Evolutionary conservation across 2,329 filamentous ascomycete species (phyloP).

Genomic region (Setomelanomma holmii): DNA sequence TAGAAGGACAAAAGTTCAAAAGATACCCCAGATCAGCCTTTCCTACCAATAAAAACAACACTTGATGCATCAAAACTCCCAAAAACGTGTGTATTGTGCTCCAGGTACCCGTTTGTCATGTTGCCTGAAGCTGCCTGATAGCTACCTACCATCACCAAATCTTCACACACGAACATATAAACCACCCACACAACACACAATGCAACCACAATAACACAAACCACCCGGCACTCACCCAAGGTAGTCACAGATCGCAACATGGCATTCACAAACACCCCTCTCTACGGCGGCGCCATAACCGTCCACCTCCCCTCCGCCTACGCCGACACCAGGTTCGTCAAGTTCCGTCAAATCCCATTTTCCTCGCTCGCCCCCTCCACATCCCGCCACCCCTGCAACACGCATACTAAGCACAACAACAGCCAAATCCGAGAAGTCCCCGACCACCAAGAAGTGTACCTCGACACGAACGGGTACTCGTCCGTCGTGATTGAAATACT

Average conservation of each 20-base stretch:
- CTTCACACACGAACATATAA: conserved; percentile 33
- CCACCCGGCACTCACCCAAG: neutral
- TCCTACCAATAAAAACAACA: conserved; percentile 15
- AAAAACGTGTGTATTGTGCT: conserved; percentile 8
- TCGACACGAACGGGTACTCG: conserved; percentile 82
- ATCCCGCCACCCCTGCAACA: conserved; percentile 1
- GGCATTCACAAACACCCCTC: conserved; percentile 63
- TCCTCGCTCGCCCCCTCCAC: conserved; percentile 9
- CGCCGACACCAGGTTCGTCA: conserved; percentile 75
- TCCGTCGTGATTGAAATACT: conserved; percentile 91
- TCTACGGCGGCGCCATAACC: conserved; percentile 76
- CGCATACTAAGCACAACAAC: conserved; percentile 13
- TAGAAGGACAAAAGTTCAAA: conserved; percentile 36
- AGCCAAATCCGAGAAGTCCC: conserved; percentile 78
- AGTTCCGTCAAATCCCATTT: neutral
- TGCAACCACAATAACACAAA: conserved; percentile 15
- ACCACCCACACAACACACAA: conserved; percentile 15
- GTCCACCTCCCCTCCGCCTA: conserved; percentile 72
- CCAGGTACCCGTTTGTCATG: conserved; percentile 32
- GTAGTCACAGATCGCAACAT: conserved; percentile 52
- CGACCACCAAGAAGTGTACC: conserved; percentile 91
- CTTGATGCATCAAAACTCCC: neutral
- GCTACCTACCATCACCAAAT: conserved; percentile 39
- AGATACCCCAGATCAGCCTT: conserved; percentile 40
- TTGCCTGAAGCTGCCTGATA: conserved; percentile 45